Percentiles rank a stretch among this genome's conserved stretches.
phyloP scores from a whole-genome alignment of 2,329 filamentous ascomycete genomes.

The Alternaria solani region DNA sequence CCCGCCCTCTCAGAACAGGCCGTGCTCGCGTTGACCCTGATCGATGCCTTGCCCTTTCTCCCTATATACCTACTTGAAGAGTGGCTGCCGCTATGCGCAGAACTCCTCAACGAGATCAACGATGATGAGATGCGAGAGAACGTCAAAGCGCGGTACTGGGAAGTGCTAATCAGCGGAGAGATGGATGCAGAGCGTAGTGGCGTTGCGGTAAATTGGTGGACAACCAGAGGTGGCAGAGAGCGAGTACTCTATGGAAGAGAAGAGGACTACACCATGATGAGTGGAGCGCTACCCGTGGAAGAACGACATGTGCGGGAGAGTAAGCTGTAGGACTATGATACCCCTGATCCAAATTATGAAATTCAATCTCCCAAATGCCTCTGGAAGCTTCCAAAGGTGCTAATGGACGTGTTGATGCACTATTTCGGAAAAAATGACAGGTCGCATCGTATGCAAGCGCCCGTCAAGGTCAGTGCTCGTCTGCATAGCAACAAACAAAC shows the following conservation, averaged over 20 bases:
- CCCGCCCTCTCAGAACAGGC: conserved; percentile 76
- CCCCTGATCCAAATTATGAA: conserved; percentile 20
- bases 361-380: background rate
- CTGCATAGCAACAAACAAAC: conserved; percentile 1
- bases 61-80: conserved; percentile 75
- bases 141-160: conserved; percentile 78
- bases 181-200: conserved; percentile 87
- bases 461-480: conserved; percentile 1
- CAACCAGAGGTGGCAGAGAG: conserved; percentile 67
- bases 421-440: background rate
- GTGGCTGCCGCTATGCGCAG: conserved; percentile 78
- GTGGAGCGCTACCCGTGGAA: conserved; percentile 58
- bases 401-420: background rate
- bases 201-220: conserved; percentile 88
- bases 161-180: conserved; percentile 79
- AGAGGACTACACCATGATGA: conserved; percentile 59
- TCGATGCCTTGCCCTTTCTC: conserved; percentile 80
- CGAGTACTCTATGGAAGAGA: conserved; percentile 65
- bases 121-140: conserved; percentile 69
- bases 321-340: conserved; percentile 56
- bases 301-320: conserved; percentile 45
- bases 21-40: conserved; percentile 75
- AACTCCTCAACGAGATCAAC: conserved; percentile 69
- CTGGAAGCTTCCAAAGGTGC: background rate
- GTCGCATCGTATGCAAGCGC: background rate